These are phyloP conservation scores for Phtheirospermum japonicum DNA, from an alignment of 257 asterid genomes.

Conservation along the genomic window DNA sequence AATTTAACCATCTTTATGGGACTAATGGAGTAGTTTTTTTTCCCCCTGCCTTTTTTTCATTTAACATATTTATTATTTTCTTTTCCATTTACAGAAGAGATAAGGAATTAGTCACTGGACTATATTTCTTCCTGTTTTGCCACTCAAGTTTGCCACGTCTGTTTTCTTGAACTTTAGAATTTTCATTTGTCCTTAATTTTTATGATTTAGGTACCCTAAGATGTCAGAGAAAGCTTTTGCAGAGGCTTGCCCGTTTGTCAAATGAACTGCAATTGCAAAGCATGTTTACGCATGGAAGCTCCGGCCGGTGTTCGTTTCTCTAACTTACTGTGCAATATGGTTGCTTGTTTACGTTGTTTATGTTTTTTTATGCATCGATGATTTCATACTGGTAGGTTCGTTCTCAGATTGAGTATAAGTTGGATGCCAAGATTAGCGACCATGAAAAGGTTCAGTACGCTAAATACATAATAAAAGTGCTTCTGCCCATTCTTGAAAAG, in stretches of 20 bases:
- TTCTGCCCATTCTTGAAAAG: conserved; percentile 53
- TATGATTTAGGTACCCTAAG: conserved; percentile 57
- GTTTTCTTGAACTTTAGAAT: background rate
- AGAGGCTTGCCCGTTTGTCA: conserved; percentile 69
- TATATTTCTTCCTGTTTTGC: background rate
- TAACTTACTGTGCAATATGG: conserved; percentile 1
- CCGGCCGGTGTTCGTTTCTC: conserved; percentile 37
- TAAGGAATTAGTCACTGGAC: background rate
- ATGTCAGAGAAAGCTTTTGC: conserved; percentile 56
- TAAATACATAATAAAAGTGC: conserved; percentile 36
- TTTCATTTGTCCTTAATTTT: conserved; percentile 16
- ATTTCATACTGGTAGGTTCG: conserved; percentile 19
- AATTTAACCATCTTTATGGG: too few species aligned
- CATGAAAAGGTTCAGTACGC: conserved; percentile 43
- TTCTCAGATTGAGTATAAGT: too few species aligned
- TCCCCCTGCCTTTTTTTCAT: too few species aligned
- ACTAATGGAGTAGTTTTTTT: too few species aligned
- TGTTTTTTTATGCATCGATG: conserved; percentile 20
- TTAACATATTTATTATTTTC: background rate
- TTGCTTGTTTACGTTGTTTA: conserved; percentile 5
- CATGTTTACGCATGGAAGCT: conserved; percentile 61
- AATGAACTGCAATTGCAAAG: conserved; percentile 65
- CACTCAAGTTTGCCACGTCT: background rate
- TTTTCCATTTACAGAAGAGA: background rate
- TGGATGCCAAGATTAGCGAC: too few species aligned